phyloP scores from a whole-genome alignment of 2,329 filamentous ascomycete species.

The Hymenoscyphus fructigenus region DNA sequence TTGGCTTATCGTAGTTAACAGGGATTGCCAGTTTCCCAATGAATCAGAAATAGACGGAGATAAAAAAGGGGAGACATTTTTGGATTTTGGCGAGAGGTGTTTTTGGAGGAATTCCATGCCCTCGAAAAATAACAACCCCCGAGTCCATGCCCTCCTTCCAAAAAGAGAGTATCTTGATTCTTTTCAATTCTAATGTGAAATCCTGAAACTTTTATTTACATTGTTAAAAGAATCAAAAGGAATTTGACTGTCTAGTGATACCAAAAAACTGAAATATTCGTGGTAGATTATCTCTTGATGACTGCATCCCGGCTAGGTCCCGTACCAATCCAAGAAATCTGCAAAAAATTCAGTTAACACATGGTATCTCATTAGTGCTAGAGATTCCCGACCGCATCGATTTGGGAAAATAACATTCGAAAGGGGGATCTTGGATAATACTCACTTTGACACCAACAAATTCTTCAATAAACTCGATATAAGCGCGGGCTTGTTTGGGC shows the following conservation, averaged over 20 bases:
- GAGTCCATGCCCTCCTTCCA: background rate
- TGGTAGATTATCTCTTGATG: slow-evolving; percentile 40
- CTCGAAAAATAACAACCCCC: no score
- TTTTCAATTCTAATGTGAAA: background rate
- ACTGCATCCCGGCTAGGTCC: slow-evolving; percentile 65
- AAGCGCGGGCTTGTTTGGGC: slow-evolving; percentile 62
- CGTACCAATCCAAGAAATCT: slow-evolving; percentile 65
- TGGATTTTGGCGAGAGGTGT: no score
- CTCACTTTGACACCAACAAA: slow-evolving; percentile 5
- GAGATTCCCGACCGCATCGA: no score
- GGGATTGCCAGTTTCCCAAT: no score
- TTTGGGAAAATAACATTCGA: background rate
- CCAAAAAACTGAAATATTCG: background rate
- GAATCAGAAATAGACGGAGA: no score
- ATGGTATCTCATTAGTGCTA: no score
- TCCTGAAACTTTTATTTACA: background rate
- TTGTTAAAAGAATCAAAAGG: background rate
- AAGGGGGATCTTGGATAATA: background rate
- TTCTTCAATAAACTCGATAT: slow-evolving; percentile 59
- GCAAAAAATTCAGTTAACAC: background rate
- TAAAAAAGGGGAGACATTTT: no score
- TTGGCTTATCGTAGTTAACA: no score
- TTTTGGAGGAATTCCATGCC: no score
- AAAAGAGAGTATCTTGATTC: background rate
- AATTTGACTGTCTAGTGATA: background rate